phyloP scores from a whole-genome alignment of 1,139 yeast species.

The Lodderomyces beijingensis region DNA sequence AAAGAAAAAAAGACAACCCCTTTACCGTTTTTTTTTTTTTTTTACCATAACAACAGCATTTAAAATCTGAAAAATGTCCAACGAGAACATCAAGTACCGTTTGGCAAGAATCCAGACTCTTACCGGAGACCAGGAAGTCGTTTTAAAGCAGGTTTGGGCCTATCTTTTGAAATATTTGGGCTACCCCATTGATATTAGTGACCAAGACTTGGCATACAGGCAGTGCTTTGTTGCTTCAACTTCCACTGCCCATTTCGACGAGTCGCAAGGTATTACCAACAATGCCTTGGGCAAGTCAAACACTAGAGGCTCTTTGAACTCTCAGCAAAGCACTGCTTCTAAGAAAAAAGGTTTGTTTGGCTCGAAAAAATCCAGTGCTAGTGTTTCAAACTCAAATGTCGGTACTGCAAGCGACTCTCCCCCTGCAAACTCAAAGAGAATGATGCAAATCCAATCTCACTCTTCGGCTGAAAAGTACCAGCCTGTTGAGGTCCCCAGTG shows the following conservation, averaged over 20 bases:
- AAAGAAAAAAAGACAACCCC: background rate
- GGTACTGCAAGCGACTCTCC: constrained; percentile 13
- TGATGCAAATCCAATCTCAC: constrained; percentile 28
- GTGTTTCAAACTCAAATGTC: constrained; percentile 11
- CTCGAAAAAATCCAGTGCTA: constrained; percentile 11
- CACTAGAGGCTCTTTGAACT: constrained; percentile 26
- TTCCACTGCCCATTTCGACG: constrained; percentile 18
- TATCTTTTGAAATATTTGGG: constrained; percentile 35
- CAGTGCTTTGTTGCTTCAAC: constrained; percentile 36
- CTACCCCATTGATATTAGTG: constrained; percentile 28
- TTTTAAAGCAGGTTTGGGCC: constrained; percentile 42
- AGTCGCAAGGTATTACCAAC: constrained; percentile 15
- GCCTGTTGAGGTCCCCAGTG: constrained; percentile 23
- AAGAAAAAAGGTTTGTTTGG: constrained; percentile 22
- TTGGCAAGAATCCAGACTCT: constrained; percentile 43
- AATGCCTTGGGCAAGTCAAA: constrained; percentile 24
- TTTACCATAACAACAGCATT: constrained; percentile 2
- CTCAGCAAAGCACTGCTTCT: constrained; percentile 18
- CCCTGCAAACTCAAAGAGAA: constrained; percentile 22
- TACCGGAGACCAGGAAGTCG: constrained; percentile 37
- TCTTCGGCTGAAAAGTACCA: constrained; percentile 27
- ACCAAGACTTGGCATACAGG: constrained; percentile 27
- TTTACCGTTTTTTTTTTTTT: background rate
- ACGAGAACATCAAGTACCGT: constrained; percentile 18
- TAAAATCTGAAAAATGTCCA: too few species aligned